phyloP scores from a whole-genome alignment of 352 stramenopile genomes.

The Pythium scleroteichum region DNA sequence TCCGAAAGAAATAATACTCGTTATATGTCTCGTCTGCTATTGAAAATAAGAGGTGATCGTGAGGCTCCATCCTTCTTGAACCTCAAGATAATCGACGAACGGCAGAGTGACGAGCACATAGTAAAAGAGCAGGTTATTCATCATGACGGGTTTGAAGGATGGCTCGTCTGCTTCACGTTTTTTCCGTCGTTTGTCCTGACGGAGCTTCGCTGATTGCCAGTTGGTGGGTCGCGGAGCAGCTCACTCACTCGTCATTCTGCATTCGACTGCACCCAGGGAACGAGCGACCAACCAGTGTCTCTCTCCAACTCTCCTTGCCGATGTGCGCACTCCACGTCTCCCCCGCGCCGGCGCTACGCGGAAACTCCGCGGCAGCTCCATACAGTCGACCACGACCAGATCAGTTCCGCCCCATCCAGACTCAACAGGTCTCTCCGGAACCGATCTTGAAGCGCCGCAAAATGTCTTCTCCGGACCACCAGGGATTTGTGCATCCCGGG shows the following conservation, averaged over 20 bases:
- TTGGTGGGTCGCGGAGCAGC: neutral
- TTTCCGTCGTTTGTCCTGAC: conserved; percentile 4
- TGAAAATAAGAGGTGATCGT: neutral
- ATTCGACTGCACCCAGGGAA: neutral
- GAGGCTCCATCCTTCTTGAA: too few species aligned
- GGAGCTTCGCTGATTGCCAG: conserved; percentile 8
- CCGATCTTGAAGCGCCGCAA: conserved; percentile 11
- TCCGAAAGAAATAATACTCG: neutral
- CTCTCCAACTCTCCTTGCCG: neutral
- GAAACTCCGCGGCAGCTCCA: neutral
- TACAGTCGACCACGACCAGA: conserved; percentile 1
- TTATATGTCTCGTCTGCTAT: conserved; percentile 2
- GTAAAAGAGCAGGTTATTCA: too few species aligned
- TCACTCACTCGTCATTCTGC: neutral
- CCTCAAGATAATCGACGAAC: neutral
- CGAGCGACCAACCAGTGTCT: neutral
- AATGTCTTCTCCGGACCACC: conserved; percentile 1
- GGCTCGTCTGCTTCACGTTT: conserved; percentile 7
- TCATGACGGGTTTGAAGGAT: neutral
- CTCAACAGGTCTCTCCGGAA: neutral
- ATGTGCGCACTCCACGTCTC: conserved; percentile 23
- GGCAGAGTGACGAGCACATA: neutral
- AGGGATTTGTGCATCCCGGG: neutral
- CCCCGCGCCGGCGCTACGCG: conserved; percentile 4
- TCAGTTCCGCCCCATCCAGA: neutral